Percentiles rank a stretch among this genome's conserved stretches.
Conservation (phyloP, 108 stramenopile species). For the Conticribra guillardii region DNA sequence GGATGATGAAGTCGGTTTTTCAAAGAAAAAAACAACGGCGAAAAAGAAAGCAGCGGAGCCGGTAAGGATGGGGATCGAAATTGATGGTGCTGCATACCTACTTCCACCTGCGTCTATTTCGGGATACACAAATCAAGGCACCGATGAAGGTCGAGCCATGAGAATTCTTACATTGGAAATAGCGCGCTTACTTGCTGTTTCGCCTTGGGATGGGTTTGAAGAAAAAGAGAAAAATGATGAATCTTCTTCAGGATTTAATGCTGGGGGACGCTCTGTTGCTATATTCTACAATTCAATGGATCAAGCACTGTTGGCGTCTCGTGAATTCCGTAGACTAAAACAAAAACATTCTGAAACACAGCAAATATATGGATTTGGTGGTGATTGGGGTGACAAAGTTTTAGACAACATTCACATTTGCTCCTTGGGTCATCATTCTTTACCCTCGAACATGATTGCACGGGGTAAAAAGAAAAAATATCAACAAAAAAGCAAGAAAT, state of each 20-base stretch:
- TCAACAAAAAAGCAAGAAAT: conserved; percentile 10
- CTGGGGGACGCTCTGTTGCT: conserved; percentile 36
- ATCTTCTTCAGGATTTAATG: conserved; percentile 1
- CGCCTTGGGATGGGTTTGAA: conserved; percentile 44
- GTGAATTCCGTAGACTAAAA: conserved; percentile 49
- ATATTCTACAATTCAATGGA: conserved; percentile 71
- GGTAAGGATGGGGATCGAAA: conserved; percentile 75
- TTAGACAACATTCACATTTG: conserved; percentile 56
- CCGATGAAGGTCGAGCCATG: conserved; percentile 50
- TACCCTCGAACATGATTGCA: conserved; percentile 35
- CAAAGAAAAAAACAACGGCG: neutral
- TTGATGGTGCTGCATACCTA: conserved; percentile 58
- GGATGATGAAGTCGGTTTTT: neutral
- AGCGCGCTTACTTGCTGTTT: conserved; percentile 47
- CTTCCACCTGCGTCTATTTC: conserved; percentile 13
- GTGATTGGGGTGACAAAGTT: neutral
- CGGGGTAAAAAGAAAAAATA: conserved; percentile 14
- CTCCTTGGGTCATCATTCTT: conserved; percentile 45
- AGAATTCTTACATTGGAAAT: conserved; percentile 58
- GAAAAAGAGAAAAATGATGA: neutral
- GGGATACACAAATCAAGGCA: conserved; percentile 2
- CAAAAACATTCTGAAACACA: conserved; percentile 1
- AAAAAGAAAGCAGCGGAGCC: conserved; percentile 1
- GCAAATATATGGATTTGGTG: neutral
- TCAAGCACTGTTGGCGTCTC: conserved; percentile 63